Base-by-base conservation (phyloP, 768 basidiomycete species). In the Termitomyces sp. region DNA sequence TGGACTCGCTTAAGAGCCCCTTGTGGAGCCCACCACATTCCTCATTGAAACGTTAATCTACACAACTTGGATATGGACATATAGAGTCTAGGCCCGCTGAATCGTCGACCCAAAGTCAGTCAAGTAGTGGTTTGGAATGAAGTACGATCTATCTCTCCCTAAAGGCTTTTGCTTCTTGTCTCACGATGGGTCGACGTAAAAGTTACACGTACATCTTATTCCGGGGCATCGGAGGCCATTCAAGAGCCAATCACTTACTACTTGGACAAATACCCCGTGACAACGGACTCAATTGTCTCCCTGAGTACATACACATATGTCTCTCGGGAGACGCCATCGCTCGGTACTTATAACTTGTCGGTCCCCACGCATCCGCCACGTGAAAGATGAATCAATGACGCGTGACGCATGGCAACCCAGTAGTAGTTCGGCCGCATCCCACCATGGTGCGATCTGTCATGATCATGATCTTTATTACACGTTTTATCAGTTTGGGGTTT, bases 291-390 rank as follows among this genome's bases (percentile, higher is more conserved):
- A 27, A 16, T 51, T 30, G 30, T 27, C 39, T 40, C 50, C 45
- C 51, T 58, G 46, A 54, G 10, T 20, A 36, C 36, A 32, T 44
- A 50, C 54, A 42, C 18, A 43, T 48, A 33, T 53, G 53, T 60
- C 36, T 55, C 49, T 56, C 53, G 52, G 60, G 64, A 61, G 60
- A 62, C 61, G 48, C 58, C 56, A 24, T 45, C 32, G 27, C 20
- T 64, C 62, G 60, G 56, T 44, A 54, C 46, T 46, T 54, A 43
- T 60, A 50, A 56, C n/a, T 58, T 53, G 43, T 53, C 32, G 56
- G 36, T 52, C 53, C 44, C 56, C 47, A 58, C 57, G 58, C 57
- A 45, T 51, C 33, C 36, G 26, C 54, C 64, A 65, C 64, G 64
- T 65, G 64, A 55, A 56, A 47, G 32, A 49, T 37, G 33, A 20